These are phyloP conservation scores for Xylaria palmicola DNA, from an alignment of 495 filamentous ascomycete genomes.

Conservation along the genomic window DNA sequence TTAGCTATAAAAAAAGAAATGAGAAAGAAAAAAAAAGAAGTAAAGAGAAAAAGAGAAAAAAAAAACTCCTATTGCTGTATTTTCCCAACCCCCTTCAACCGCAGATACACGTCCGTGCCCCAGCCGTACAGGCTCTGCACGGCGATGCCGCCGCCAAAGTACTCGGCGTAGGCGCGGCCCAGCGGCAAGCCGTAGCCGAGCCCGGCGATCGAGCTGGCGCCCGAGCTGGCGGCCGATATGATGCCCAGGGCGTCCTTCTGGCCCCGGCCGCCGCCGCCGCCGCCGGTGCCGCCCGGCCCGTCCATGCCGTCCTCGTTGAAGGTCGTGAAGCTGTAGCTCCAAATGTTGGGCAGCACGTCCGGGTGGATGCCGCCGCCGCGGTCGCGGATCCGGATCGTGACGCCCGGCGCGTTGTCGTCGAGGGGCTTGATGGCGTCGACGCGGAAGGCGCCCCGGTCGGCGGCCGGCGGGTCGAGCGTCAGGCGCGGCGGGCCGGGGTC, in stretches of 20 bases:
- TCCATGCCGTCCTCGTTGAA: constrained; percentile 66
- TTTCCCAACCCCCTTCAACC: constrained; percentile 80
- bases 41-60: no score
- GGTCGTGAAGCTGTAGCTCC: constrained; percentile 95
- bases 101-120: constrained; percentile 67
- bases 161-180: constrained; percentile 93
- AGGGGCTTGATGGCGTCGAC: constrained; percentile 53
- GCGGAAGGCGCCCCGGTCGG: constrained; percentile 48
- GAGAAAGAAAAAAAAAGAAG: no score
- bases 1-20: no score
- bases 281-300: constrained; percentile 31
- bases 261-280: constrained; percentile 25
- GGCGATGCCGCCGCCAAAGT: constrained; percentile 94
- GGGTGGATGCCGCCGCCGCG: constrained; percentile 89
- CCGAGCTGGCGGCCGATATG: constrained; percentile 65
- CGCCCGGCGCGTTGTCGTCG: constrained; percentile 69
- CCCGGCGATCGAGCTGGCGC: constrained; percentile 75
- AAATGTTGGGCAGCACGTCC: constrained; percentile 79
- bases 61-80: constrained; percentile 30
- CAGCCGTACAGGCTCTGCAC: constrained; percentile 95
- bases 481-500: constrained; percentile 36
- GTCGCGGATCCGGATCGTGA: constrained; percentile 94
- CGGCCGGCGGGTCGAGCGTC: constrained; percentile 74
- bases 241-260: constrained; percentile 67
- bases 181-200: constrained; percentile 91